Percentiles rank a stretch among this genome's conserved stretches.
Evolutionary conservation across 257 asterid genomes (phyloP).

Genomic region (Voacanga thouarsii): DNA sequence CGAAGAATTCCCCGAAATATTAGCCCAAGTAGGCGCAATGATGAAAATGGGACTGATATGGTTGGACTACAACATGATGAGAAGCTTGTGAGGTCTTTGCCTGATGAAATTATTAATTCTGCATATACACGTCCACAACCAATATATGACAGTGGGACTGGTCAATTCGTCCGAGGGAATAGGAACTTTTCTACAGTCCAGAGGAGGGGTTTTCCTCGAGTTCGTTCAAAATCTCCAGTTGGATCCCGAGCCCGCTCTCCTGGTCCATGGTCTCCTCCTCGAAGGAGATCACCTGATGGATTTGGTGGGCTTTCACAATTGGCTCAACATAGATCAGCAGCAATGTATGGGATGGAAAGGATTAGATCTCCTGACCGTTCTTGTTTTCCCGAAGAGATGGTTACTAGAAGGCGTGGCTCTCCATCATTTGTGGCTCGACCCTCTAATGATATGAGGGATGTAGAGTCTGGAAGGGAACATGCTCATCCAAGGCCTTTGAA

Average conservation of each 20-base stretch:
- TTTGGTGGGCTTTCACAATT: constrained; percentile 41
- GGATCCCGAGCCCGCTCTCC: constrained; percentile 68
- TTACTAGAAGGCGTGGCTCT: constrained; percentile 63
- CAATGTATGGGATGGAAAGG: constrained; percentile 55
- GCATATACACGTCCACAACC: constrained; percentile 41
- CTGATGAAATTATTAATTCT: constrained; percentile 49
- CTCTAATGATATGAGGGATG: constrained; percentile 51
- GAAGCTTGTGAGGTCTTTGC: constrained; percentile 46
- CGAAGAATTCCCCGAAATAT: constrained; percentile 52
- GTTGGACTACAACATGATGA: constrained; percentile 39
- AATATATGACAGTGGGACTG: constrained; percentile 49
- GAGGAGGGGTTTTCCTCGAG: constrained; percentile 55
- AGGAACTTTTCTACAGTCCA: constrained; percentile 51
- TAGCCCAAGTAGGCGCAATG: constrained; percentile 45
- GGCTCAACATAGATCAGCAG: constrained; percentile 56
- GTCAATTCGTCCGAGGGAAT: constrained; percentile 47
- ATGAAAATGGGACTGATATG: constrained; percentile 37
- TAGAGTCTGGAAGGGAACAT: constrained; percentile 54
- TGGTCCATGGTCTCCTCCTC: constrained; percentile 69
- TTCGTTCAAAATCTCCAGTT: constrained; percentile 64
- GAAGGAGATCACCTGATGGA: constrained; percentile 61
- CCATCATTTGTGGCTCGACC: constrained; percentile 53
- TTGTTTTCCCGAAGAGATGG: constrained; percentile 64
- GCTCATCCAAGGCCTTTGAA: constrained; percentile 45
- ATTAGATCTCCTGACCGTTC: constrained; percentile 71